Evolutionary conservation across 805 yeast species (phyloP).

Genomic region (Monosporozyma unispora): DNA sequence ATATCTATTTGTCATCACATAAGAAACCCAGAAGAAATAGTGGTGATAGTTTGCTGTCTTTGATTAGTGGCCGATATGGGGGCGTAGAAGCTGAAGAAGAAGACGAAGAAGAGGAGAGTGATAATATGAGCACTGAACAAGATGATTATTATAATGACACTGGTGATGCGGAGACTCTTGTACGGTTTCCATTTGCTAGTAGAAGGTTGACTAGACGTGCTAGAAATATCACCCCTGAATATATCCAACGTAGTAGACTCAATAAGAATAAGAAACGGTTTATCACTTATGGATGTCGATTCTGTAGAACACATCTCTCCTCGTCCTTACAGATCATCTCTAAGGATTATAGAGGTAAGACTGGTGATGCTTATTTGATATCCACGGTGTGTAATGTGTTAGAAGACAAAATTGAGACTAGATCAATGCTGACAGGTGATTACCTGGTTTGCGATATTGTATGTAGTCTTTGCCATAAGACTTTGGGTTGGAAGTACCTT

Average conservation of each 20-base stretch:
- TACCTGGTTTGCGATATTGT: conserved; percentile 48
- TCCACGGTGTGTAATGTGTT: conserved; percentile 39
- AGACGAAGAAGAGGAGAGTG: background rate
- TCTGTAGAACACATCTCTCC: conserved; percentile 27
- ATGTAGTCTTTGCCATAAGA: conserved; percentile 45
- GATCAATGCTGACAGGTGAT: conserved; percentile 51
- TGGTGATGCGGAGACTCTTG: background rate
- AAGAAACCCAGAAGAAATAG: background rate
- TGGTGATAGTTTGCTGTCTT: background rate
- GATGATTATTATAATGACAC: background rate
- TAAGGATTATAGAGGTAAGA: conserved; percentile 43
- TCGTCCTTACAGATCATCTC: conserved; percentile 27
- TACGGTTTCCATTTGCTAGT: background rate
- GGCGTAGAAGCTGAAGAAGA: no score
- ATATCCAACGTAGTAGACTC: background rate
- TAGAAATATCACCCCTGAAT: background rate
- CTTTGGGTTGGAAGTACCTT: conserved; percentile 59
- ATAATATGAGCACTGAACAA: background rate
- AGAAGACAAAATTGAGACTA: conserved; percentile 30
- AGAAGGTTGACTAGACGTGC: background rate
- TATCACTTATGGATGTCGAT: conserved; percentile 26
- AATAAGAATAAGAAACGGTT: conserved; percentile 8
- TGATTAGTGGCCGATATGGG: background rate
- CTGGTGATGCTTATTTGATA: conserved; percentile 52
- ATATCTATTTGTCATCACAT: background rate